A percentile compares a stretch with the other conserved stretches of the same genome.
Evolutionary conservation across 1,284 basidiomycete species (phyloP).

Genomic region (Cryptococcus deneoformans): DNA sequence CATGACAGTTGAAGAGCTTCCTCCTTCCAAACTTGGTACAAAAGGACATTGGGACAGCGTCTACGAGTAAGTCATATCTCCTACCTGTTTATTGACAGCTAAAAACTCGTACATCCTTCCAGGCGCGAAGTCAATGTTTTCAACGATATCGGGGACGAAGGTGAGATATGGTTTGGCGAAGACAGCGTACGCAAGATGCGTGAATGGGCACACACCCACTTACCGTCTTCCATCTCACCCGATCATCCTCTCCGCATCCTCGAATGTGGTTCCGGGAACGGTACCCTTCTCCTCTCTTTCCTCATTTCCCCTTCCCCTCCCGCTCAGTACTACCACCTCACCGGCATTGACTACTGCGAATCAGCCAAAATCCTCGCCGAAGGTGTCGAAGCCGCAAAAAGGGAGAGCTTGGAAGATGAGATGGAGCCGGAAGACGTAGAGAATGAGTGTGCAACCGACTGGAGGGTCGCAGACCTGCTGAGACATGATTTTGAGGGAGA

Average conservation of each 20-base stretch:
- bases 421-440: constrained; percentile 38
- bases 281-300: constrained; percentile 48
- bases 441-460: constrained; percentile 33
- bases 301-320: constrained; percentile 31
- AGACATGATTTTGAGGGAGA: constrained; percentile 34
- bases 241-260: constrained; percentile 29
- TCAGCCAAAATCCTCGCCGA: constrained; percentile 31
- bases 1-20: constrained; percentile 44
- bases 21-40: constrained; percentile 47
- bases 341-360: constrained; percentile 48
- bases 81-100: not conserved
- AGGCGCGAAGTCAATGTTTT: constrained; percentile 49
- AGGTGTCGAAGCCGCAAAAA: constrained; percentile 28
- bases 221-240: constrained; percentile 23
- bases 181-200: constrained; percentile 46
- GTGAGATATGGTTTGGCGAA: constrained; percentile 51
- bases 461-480: constrained; percentile 42
- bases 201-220: constrained; percentile 40
- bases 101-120: not conserved
- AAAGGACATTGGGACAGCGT: constrained; percentile 51
- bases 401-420: constrained; percentile 38
- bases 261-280: constrained; percentile 48
- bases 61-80: constrained; percentile 36
- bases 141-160: constrained; percentile 44
- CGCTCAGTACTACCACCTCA: constrained; percentile 32